Evolutionary conservation across 2,329 filamentous ascomycete species (phyloP).

Genomic region (Colletotrichum aenigma): DNA sequence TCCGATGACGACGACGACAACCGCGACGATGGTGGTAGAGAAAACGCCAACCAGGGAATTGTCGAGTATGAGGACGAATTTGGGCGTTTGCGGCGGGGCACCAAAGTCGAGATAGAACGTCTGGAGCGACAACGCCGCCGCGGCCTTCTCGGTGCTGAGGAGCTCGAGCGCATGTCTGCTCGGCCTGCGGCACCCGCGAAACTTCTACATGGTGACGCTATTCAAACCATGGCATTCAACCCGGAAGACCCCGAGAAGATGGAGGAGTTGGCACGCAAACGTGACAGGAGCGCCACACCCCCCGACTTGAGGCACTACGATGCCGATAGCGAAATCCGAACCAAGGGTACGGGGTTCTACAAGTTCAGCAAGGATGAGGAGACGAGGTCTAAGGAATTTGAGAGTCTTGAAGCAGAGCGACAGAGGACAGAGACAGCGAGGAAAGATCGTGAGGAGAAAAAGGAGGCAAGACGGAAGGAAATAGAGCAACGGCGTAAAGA

Average conservation of each 20-base stretch:
- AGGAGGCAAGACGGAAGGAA: constrained; percentile 62
- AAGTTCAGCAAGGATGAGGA: constrained; percentile 81
- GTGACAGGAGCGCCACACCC: constrained; percentile 81
- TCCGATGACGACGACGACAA: constrained; percentile 43
- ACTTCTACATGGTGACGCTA: constrained; percentile 83
- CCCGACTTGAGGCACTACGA: constrained; percentile 86
- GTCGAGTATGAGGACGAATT: constrained; percentile 93
- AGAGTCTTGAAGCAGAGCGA: constrained; percentile 69
- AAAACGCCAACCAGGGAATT: constrained; percentile 56
- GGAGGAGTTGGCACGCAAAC: constrained; percentile 76
- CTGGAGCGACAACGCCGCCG: constrained; percentile 62
- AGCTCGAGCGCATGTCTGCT: constrained; percentile 72
- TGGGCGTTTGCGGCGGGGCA: constrained; percentile 79
- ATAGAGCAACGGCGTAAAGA: constrained; percentile 68
- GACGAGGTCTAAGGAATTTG: constrained; percentile 73
- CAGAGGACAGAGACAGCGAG: constrained; percentile 70
- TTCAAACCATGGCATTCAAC: constrained; percentile 85
- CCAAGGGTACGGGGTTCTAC: constrained; percentile 90
- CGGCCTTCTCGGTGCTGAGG: constrained; percentile 58
- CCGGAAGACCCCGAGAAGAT: constrained; percentile 75
- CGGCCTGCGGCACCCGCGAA: constrained; percentile 68
- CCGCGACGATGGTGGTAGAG: constrained; percentile 37
- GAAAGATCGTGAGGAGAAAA: constrained; percentile 57
- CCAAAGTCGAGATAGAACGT: constrained; percentile 68
- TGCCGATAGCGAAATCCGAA: constrained; percentile 80